Base-by-base conservation (phyloP, 192 early-diverging fungal genomes). In the Helicostylum pulchrum region DNA sequence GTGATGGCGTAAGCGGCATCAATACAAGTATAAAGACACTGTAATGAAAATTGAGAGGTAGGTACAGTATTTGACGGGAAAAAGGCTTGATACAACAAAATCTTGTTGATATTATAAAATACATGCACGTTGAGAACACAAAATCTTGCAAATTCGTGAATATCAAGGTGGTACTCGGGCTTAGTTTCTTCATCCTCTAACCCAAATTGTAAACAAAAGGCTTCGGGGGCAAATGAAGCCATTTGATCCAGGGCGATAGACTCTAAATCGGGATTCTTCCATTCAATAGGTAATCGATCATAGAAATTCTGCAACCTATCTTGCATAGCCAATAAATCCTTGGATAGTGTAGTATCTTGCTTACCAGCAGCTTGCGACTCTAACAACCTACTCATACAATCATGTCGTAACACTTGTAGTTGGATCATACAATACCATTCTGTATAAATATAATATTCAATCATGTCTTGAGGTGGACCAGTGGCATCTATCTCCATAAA, bases 61-160 rank as follows among this genome's bases (percentile, higher is more conserved):
- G 74, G 74, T 19, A 71, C 48, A 47, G 54, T 68, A 21, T 75
- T 68, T 5, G 74, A 64, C 2, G 74, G 56, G 61, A 75, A 75
- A 39, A 75, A 75, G 7, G 74, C 48, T 47, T 71, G 68, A 55
- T 75, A 64, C 7, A 75, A 50, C 0, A 75, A 61, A 26, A 75
- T 75, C 36, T 66, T 63, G 64, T 75, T 75, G 54, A 75, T 71
- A 49, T 71, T 57, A 59, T 70, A 75, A 47, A 67, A 61, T 0
- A 69, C 49, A 58, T 75, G 68, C 12, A 70, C 58, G 39, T 58
- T 62, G 2, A 75, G 32, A 12, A 75, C 61, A 55, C 74, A 75
- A 50, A 58, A 70, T 45, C 56, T 52, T 12, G 61, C 46, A 57
- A 70, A 64, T 11, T 62, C 57, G 3, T 45, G 45, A 8, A 47